Conservation (phyloP, 73 alveolate species). For the Tetrahymena malaccensis region DNA sequence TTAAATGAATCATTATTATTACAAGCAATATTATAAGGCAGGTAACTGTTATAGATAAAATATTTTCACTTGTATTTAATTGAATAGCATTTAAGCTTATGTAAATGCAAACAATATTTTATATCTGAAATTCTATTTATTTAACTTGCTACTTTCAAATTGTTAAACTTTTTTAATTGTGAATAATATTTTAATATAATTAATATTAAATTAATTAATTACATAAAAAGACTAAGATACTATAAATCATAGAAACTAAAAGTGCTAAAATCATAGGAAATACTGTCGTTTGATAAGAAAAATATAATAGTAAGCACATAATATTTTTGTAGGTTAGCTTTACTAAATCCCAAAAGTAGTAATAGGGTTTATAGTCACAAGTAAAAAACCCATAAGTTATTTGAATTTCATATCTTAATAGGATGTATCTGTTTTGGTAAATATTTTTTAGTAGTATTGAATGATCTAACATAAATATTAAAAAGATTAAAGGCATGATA, state of each 20-base stretch:
- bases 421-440: too few species aligned
- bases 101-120: not conserved
- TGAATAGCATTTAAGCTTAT: not conserved
- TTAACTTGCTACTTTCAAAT: not conserved
- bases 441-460: too few species aligned
- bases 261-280: not conserved
- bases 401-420: too few species aligned
- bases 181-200: not conserved
- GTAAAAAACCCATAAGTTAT: not conserved
- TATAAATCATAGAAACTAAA: not conserved
- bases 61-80: not conserved
- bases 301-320: not conserved
- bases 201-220: not conserved
- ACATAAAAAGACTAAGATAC: not conserved
- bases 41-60: too few species aligned
- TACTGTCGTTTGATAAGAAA: not conserved
- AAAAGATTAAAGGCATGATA: not conserved
- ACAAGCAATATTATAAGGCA: too few species aligned
- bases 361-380: not conserved
- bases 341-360: not conserved
- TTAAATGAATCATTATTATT: too few species aligned
- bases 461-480: too few species aligned
- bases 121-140: not conserved
- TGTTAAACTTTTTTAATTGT: not conserved
- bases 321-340: not conserved